Conservation (phyloP, 495 filamentous ascomycete genomes). For the Trichoderma asperelloides region DNA sequence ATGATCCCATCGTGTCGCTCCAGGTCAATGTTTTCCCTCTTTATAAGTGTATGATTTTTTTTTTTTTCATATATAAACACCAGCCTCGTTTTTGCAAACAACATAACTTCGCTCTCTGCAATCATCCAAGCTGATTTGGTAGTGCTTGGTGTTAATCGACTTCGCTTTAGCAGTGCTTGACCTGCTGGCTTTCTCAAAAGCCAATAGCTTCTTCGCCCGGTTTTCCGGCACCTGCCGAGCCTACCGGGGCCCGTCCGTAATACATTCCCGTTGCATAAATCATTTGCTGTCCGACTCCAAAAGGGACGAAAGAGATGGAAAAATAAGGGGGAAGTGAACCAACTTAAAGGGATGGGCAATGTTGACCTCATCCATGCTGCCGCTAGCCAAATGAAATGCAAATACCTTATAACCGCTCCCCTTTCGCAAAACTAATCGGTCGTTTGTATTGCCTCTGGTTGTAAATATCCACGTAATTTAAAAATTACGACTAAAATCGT, state of each 20-base stretch:
- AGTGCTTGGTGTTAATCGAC: background rate
- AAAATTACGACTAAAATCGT: background rate
- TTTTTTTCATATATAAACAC: background rate
- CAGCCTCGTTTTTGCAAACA: background rate
- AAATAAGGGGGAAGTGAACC: background rate
- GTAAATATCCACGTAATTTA: background rate
- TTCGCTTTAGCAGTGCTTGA: background rate
- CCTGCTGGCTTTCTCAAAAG: background rate
- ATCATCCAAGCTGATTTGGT: background rate
- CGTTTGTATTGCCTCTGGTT: background rate
- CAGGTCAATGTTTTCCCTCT: background rate
- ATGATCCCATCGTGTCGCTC: background rate
- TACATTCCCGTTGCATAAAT: background rate
- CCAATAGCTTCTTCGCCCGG: background rate
- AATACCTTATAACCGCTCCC: background rate
- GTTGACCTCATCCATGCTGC: background rate
- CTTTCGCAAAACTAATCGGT: background rate
- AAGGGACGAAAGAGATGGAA: background rate
- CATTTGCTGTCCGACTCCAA: background rate
- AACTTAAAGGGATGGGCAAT: background rate
- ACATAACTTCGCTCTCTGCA: background rate
- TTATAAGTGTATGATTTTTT: background rate
- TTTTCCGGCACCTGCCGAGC: background rate
- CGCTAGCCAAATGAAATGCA: background rate
- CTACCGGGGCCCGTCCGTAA: background rate